A percentile compares a stretch with the other conserved stretches of the same genome.
phyloP scores from a whole-genome alignment of 768 basidiomycete species.

The Mycena metata region DNA sequence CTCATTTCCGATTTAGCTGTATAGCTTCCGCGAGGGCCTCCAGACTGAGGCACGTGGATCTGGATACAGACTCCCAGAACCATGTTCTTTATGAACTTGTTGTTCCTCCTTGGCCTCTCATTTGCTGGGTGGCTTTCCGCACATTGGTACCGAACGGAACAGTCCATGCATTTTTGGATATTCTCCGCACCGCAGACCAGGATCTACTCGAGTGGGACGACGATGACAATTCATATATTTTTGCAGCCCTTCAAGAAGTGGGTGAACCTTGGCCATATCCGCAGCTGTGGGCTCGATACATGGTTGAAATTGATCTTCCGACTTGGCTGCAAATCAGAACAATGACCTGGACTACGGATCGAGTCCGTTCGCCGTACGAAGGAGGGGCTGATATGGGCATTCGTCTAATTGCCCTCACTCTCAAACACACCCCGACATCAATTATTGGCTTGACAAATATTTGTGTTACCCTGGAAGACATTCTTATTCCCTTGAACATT shows the following conservation, averaged over 20 bases:
- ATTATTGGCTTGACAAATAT: no score
- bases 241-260: background rate
- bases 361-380: background rate
- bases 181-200: background rate
- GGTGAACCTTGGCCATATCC: no score
- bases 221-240: background rate
- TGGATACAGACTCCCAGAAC: no score
- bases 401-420: background rate
- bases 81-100: background rate
- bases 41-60: no score
- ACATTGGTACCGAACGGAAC: background rate
- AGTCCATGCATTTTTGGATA: background rate
- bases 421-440: background rate
- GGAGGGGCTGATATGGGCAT: background rate
- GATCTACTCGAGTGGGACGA: slow-evolving; percentile 12
- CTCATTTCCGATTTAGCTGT: no score
- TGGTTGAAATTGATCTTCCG: background rate
- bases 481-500: background rate
- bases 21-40: no score
- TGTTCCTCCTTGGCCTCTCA: slow-evolving; percentile 15
- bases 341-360: background rate
- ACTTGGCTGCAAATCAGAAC: slow-evolving; percentile 6
- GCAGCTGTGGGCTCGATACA: background rate
- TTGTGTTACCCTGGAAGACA: background rate
- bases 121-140: slow-evolving; percentile 18